Evolutionary conservation across 495 filamentous ascomycete genomes (phyloP).

Genomic region (Lichina pygmaea): DNA sequence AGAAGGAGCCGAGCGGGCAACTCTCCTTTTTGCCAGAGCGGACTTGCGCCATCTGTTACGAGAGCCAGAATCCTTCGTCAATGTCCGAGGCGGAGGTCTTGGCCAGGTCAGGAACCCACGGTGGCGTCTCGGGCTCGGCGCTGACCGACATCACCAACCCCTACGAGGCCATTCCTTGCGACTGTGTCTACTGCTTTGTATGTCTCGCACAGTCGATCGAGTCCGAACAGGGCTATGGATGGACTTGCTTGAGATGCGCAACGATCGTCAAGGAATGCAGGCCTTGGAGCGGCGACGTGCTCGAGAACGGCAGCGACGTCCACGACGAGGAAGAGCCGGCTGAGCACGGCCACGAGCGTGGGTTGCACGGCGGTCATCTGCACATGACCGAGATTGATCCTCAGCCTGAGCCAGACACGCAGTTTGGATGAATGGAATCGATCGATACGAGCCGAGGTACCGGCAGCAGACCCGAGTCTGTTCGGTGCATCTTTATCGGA

Average conservation of each 20-base stretch:
- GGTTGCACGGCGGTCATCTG: too few species aligned
- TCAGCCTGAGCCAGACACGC: too few species aligned
- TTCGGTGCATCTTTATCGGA: too few species aligned
- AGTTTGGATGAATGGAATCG: too few species aligned
- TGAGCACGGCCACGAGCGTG: too few species aligned
- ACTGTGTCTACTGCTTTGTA: constrained; percentile 90
- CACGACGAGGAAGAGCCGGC: too few species aligned
- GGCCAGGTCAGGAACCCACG: constrained; percentile 27
- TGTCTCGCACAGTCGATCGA: constrained; percentile 79
- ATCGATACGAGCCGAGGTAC: too few species aligned
- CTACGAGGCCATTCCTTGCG: constrained; percentile 76
- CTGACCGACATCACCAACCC: constrained; percentile 92
- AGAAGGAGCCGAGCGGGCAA: constrained; percentile 24
- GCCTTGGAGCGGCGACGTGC: constrained; percentile 76
- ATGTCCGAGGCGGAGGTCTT: constrained; percentile 16
- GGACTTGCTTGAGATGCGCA: constrained; percentile 81
- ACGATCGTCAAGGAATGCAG: constrained; percentile 66
- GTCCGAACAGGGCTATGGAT: constrained; percentile 84
- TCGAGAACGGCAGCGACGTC: too few species aligned
- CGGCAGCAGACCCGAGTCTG: too few species aligned
- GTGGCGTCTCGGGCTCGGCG: constrained; percentile 60
- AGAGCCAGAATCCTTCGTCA: constrained; percentile 52
- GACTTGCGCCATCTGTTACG: constrained; percentile 95
- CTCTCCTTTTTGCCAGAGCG: constrained; percentile 68
- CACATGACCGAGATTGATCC: too few species aligned